phyloP scores from a whole-genome alignment of 2,329 filamentous ascomycete species.

The Diaporthe sp. region DNA sequence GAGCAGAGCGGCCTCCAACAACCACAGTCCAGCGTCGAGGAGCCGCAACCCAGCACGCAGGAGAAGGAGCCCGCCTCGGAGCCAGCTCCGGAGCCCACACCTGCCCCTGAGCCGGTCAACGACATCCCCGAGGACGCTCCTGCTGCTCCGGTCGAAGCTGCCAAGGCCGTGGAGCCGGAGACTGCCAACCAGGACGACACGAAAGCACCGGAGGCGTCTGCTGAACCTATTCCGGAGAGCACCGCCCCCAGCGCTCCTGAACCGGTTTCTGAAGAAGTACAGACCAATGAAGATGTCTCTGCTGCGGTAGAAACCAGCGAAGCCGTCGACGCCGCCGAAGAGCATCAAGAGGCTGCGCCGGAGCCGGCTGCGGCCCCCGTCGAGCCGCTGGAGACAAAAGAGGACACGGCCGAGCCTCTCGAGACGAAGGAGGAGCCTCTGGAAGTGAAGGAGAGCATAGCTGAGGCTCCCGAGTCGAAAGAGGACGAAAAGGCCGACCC shows the following conservation, averaged over 20 bases:
- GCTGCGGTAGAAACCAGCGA: neutral
- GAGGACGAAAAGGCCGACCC: conserved; percentile 5
- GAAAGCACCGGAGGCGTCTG: neutral
- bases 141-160: neutral
- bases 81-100: neutral
- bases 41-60: conserved; percentile 1
- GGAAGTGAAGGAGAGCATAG: neutral
- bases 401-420: neutral
- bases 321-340: neutral
- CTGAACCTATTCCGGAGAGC: neutral
- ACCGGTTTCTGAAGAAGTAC: neutral
- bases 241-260: conserved; percentile 3
- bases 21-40: neutral
- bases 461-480: neutral
- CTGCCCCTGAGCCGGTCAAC: neutral
- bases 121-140: neutral
- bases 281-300: neutral
- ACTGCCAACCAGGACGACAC: neutral
- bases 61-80: neutral
- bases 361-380: neutral
- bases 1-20: conserved; percentile 1
- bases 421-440: neutral
- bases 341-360: conserved; percentile 2
- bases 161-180: conserved; percentile 24
- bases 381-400: neutral